phyloP scores from a whole-genome alignment of 805 yeast species.

The Nakazawaea ishiwadae region DNA sequence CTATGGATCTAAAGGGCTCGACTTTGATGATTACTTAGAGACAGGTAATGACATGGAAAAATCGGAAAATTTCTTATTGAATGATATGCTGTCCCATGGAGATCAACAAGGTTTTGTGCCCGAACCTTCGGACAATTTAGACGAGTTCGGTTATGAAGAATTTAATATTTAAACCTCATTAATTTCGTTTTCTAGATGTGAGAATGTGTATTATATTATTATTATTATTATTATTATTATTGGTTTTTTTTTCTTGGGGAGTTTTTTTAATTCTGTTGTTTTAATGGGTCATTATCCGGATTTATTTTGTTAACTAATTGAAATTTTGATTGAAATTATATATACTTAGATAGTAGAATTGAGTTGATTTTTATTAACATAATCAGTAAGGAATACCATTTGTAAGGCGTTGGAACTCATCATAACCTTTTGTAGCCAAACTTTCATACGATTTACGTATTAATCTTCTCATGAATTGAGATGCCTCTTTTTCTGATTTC shows the following conservation, averaged over 20 bases:
- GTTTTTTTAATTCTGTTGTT: too few species aligned
- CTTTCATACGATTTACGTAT: constrained; percentile 82
- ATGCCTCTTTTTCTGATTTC: constrained; percentile 83
- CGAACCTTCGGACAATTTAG: background rate
- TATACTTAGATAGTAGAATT: too few species aligned
- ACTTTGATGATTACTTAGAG: background rate
- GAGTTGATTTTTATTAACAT: too few species aligned
- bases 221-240: too few species aligned
- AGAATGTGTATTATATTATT: too few species aligned
- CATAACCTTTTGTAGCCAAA: constrained; percentile 89
- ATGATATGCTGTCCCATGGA: background rate
- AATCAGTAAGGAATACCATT: constrained; percentile 89
- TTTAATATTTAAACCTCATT: background rate
- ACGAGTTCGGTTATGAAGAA: constrained; percentile 1
- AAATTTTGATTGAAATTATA: too few species aligned
- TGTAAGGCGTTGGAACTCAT: constrained; percentile 93
- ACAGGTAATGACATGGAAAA: background rate
- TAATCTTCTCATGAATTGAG: constrained; percentile 66
- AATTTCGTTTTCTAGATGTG: too few species aligned
- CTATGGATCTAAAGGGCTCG: background rate
- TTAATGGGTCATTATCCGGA: too few species aligned
- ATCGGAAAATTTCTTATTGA: background rate
- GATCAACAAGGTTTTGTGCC: background rate
- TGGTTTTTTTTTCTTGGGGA: too few species aligned
- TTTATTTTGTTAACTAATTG: too few species aligned